phyloP scores from a whole-genome alignment of 2,329 filamentous ascomycete species.

The Xylaria sp. region DNA sequence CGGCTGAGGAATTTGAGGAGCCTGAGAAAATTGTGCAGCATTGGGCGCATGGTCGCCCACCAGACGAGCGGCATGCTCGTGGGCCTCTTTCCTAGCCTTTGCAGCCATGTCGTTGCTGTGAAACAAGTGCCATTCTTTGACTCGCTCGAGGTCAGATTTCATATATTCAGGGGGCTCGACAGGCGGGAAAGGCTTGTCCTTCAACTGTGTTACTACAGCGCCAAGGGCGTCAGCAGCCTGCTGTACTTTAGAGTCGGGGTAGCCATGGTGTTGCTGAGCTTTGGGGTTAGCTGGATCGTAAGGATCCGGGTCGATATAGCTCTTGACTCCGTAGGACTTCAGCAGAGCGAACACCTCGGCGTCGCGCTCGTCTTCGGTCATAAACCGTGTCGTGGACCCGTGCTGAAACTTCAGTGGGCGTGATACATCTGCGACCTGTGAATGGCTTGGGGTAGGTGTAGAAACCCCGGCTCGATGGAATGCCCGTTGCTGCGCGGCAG shows the following conservation, averaged over 20 bases:
- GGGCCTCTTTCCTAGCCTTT: conserved; percentile 44
- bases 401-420: neutral
- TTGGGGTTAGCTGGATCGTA: conserved; percentile 38
- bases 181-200: conserved; percentile 52
- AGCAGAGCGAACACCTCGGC: conserved; percentile 46
- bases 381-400: conserved; percentile 34
- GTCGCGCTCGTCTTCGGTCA: conserved; percentile 42
- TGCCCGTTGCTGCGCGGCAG: conserved; percentile 47
- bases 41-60: conserved; percentile 39
- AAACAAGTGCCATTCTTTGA: conserved; percentile 57
- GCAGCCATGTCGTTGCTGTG: conserved; percentile 45
- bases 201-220: conserved; percentile 44
- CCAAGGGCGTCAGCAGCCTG: conserved; percentile 48
- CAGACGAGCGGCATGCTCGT: conserved; percentile 40
- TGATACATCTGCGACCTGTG: neutral
- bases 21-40: conserved; percentile 18
- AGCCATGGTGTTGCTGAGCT: conserved; percentile 41
- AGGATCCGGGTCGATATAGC: conserved; percentile 48
- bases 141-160: conserved; percentile 47
- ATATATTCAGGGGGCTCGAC: conserved; percentile 58
- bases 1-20: conserved; percentile 1
- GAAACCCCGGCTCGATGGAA: conserved; percentile 45
- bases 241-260: conserved; percentile 48
- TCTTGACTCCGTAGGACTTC: conserved; percentile 45
- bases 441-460: neutral